Percentiles rank a stretch among this genome's conserved stretches.
These are phyloP conservation scores for Cladosporium austrohemisphaericum DNA, from an alignment of 2,329 filamentous ascomycete genomes.

Conservation along the genomic window DNA sequence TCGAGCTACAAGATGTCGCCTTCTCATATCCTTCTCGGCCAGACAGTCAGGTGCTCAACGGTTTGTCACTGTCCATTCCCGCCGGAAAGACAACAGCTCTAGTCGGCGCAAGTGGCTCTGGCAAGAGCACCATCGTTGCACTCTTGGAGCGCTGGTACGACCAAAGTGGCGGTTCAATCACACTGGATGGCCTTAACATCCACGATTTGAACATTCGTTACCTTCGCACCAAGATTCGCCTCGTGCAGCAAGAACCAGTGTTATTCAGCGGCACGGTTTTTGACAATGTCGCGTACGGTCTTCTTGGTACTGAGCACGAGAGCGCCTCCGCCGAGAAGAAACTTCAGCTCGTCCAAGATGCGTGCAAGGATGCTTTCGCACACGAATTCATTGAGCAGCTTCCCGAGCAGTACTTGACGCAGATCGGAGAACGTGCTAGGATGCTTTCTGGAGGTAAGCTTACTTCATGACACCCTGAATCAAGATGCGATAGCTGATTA, in stretches of 20 bases:
- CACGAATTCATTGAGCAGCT: slow-evolving; percentile 37
- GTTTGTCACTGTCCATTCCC: slow-evolving; percentile 35
- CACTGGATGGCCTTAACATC: slow-evolving; percentile 32
- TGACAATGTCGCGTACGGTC: slow-evolving; percentile 36
- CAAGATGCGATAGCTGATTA: background rate
- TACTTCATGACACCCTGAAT: background rate
- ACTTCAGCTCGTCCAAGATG: slow-evolving; percentile 31
- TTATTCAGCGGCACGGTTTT: slow-evolving; percentile 35
- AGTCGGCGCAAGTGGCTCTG: slow-evolving; percentile 37
- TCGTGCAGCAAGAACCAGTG: slow-evolving; percentile 37
- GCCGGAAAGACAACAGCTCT: slow-evolving; percentile 46
- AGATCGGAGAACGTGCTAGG: slow-evolving; percentile 33
- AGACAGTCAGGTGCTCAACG: slow-evolving; percentile 35
- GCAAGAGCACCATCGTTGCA: slow-evolving; percentile 38
- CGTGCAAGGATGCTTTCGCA: slow-evolving; percentile 33
- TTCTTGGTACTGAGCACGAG: slow-evolving; percentile 28
- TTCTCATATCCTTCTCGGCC: slow-evolving; percentile 64
- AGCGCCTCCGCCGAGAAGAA: slow-evolving; percentile 27
- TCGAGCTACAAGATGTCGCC: slow-evolving; percentile 61
- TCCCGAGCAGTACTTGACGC: slow-evolving; percentile 33
- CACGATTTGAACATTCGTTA: slow-evolving; percentile 31
- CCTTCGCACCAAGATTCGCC: slow-evolving; percentile 31
- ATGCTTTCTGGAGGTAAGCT: slow-evolving; percentile 31
- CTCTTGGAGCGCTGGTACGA: slow-evolving; percentile 36
- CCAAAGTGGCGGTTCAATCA: slow-evolving; percentile 27